A percentile compares a stretch with the other conserved stretches of the same genome.
Conservation (phyloP, 2,329 filamentous ascomycete species). For the Arthrobotrys musiformis region DNA sequence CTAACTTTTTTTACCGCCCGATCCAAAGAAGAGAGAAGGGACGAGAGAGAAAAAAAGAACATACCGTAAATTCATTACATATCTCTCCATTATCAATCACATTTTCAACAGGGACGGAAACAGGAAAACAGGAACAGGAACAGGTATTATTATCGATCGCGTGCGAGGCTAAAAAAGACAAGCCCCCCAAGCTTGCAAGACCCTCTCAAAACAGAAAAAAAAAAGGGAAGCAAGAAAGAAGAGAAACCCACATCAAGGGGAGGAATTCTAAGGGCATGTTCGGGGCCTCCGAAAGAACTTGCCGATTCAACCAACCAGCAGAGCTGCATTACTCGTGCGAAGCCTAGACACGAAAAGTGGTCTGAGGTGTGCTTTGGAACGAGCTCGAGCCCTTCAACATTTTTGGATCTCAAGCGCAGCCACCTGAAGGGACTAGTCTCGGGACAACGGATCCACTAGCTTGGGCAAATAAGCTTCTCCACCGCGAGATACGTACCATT, state of each 20-base stretch:
- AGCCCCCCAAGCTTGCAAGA: no score
- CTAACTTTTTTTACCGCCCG: slow-evolving; percentile 16
- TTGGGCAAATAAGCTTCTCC: slow-evolving; percentile 32
- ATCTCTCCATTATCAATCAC: not conserved
- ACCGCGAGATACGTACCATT: slow-evolving; percentile 29
- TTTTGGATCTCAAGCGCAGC: slow-evolving; percentile 20
- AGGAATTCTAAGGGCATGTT: slow-evolving; percentile 17
- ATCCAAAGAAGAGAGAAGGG: slow-evolving; percentile 6
- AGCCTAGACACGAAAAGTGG: slow-evolving; percentile 46
- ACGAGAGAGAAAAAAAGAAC: not conserved
- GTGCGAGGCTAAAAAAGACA: slow-evolving; percentile 31
- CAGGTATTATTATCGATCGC: slow-evolving; percentile 28
- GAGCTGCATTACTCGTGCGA: slow-evolving; percentile 40
- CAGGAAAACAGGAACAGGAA: not conserved
- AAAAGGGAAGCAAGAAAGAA: not conserved
- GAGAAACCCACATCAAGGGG: not conserved
- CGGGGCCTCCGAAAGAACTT: slow-evolving; percentile 37
- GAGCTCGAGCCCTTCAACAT: slow-evolving; percentile 44
- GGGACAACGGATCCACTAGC: slow-evolving; percentile 54
- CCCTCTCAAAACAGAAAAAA: not conserved
- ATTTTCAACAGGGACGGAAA: not conserved
- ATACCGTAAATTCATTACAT: slow-evolving; percentile 15
- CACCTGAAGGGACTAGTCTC: slow-evolving; percentile 25
- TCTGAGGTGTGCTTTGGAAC: slow-evolving; percentile 49
- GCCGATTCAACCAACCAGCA: slow-evolving; percentile 44